Evolutionary conservation across 2,329 filamentous ascomycete species (phyloP), one percentile per base, ranked within the genome.

Genomic region (Paracorniculantispora psalliotae): DNA sequence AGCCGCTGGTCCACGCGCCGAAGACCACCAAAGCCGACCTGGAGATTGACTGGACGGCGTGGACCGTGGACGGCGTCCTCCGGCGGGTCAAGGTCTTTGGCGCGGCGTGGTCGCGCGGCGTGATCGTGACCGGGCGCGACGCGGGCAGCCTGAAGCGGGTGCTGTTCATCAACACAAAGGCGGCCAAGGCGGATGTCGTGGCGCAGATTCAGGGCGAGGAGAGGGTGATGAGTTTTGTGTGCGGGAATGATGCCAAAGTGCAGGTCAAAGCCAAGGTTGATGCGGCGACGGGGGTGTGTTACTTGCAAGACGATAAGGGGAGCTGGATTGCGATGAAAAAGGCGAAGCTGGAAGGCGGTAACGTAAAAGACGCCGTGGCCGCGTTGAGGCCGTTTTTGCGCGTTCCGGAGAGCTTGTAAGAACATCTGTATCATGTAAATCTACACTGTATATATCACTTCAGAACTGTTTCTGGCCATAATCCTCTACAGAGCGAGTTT

Each of bases 21-120:
- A 96, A 96, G 69, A 83, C 96, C 61, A 83, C 74, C 1, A 82
- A 87, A 58, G 73, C 79, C 6, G 85, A 93, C 65, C 75, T 78
- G 2, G 81, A 84, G 60, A 73, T 96, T 8, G 73, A 86, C 61
- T 91, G 87, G 80, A 47, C 46, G 0, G 48, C 63, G 3, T 84
- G 83, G 78, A 74, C 75, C 0, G 73, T 78, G n/a, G 72, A 76
- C 3, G 78, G 83, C 1, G 79, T 92, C 17, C 68, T 75, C 6
- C 77, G 81, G 5, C 79, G 82, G 5, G 75, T 82, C 53, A 78
- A 81, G 9, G 85, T 87, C 0, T 74, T 93, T 15, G 86, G 86
- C 0, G 75, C 83, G 4, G 70, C 90, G 6, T 96, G 90, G 90
- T 87, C 76, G 56, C 66, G 65, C 47, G 67, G 71, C 1, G 50